phyloP scores from a whole-genome alignment of 176 grass and related monocot genomes.

The Calamus simplicifolius region DNA sequence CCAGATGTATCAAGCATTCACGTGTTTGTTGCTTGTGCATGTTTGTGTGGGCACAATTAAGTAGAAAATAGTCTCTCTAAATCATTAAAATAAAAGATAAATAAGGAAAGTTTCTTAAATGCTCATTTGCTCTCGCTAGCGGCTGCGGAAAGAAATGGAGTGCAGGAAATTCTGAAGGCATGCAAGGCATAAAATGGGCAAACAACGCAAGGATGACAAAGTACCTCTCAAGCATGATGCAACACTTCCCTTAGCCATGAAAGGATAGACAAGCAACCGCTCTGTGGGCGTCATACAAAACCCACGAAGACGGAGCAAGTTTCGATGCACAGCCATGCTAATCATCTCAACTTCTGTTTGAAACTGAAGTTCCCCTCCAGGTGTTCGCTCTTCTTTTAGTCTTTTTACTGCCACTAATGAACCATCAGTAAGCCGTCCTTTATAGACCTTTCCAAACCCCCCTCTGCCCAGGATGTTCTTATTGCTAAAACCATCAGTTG shows the following conservation, averaged over 20 bases:
- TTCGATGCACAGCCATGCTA: conserved; percentile 79
- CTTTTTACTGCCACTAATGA: conserved; percentile 79
- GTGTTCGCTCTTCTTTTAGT: conserved; percentile 74
- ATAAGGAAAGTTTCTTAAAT: too few species aligned
- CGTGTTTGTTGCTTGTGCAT: too few species aligned
- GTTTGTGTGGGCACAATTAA: too few species aligned
- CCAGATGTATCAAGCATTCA: too few species aligned
- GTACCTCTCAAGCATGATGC: conserved; percentile 74
- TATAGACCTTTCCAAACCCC: conserved; percentile 87
- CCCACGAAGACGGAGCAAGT: conserved; percentile 64
- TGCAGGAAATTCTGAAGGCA: too few species aligned
- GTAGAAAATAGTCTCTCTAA: too few species aligned
- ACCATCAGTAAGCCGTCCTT: conserved; percentile 74
- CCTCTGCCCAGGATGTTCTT: conserved; percentile 86
- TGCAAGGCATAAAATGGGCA: not conserved
- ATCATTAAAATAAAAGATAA: too few species aligned
- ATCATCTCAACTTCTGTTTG: conserved; percentile 93
- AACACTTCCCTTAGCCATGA: conserved; percentile 85
- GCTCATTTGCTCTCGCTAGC: too few species aligned
- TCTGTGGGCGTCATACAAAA: conserved; percentile 93
- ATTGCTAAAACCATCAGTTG: conserved; percentile 68
- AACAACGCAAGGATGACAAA: not conserved
- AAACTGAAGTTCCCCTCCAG: conserved; percentile 80
- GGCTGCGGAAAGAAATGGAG: too few species aligned
- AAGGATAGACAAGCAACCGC: conserved; percentile 83